Evolutionary conservation across 2,329 filamentous ascomycete genomes (phyloP), one percentile per base, ranked within the genome.

Genomic region (Penicillium sp.): DNA sequence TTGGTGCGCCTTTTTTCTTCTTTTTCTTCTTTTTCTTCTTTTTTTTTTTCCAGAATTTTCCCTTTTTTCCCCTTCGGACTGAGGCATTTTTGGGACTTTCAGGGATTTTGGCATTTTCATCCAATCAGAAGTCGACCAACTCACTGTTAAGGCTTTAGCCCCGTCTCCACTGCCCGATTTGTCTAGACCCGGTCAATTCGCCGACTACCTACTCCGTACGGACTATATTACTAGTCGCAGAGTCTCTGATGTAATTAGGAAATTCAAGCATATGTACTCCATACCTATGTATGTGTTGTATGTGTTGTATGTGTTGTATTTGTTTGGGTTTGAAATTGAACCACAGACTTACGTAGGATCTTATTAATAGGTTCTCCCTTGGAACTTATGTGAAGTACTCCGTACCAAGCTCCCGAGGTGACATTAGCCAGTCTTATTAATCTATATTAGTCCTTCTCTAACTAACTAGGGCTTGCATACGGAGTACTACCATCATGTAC

Each of bases 91-190:
- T 21, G 17, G n/a, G 21, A 25, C 38, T 42, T 55, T 21, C 27
- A n/a, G n/a, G n/a, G 36, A 39, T 19, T 19, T 39, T 6, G 36
- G 10, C 1, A 43, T 17, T 43, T 43, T 43, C 41, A 23, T n/a
- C 39, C 36, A 50, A 50, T 43, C 17, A 19, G 44, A 45, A 31
- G 12, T 17, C 7, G 15, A 15, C 2, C 10, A 6, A 1, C 9
- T 12, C 33, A 2, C 21, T 19, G 13, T 35, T 36, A 33, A 38
- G 38, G 41, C 41, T 52, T 39, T 56, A 41, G 19, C 13, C 31
- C 47, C 27, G 49, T 42, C 49, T 42, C 55, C 55, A 57, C 55
- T 45, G 19, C 44, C 50, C 13, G 21, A 53, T 53, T 35, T 13
- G 29, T 38, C 17, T 36, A 19, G 53, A 25, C 41, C 25, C 54